These are phyloP conservation scores for Solanum hybrid DNA, from an alignment of 305 asterid genomes.

Conservation along the genomic window DNA sequence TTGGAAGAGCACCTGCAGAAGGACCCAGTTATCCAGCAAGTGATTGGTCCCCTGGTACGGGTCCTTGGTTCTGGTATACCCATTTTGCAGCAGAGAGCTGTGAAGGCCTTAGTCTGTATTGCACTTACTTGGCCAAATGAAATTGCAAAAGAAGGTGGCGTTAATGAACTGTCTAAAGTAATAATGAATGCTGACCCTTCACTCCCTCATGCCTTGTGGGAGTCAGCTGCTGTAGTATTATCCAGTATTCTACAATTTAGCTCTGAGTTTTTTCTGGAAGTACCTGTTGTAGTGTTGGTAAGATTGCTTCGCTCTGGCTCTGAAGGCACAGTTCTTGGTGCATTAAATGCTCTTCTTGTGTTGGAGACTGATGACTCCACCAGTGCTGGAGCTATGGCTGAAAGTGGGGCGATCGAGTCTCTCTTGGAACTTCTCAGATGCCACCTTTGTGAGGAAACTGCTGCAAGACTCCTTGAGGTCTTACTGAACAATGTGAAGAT, in stretches of 20 bases:
- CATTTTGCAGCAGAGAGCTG: slow-evolving; percentile 77
- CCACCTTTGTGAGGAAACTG: slow-evolving; percentile 81
- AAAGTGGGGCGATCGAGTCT: slow-evolving; percentile 82
- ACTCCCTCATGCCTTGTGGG: slow-evolving; percentile 83
- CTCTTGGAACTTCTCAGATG: slow-evolving; percentile 71
- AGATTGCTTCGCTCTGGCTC: slow-evolving; percentile 75
- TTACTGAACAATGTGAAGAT: slow-evolving; percentile 70
- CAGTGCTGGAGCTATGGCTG: slow-evolving; percentile 89
- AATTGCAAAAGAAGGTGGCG: slow-evolving; percentile 99
- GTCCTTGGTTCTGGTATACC: slow-evolving; percentile 67
- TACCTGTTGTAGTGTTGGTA: slow-evolving; percentile 82
- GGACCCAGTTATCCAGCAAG: slow-evolving; percentile 57
- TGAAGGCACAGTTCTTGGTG: slow-evolving; percentile 66
- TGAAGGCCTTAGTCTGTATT: slow-evolving; percentile 63
- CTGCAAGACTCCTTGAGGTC: slow-evolving; percentile 75
- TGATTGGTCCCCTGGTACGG: slow-evolving; percentile 65
- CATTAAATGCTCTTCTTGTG: slow-evolving; percentile 76
- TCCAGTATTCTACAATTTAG: slow-evolving; percentile 72
- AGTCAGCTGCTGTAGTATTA: slow-evolving; percentile 71
- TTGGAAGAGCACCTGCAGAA: slow-evolving; percentile 80
- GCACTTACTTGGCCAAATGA: slow-evolving; percentile 80
- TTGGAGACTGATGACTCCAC: slow-evolving; percentile 82
- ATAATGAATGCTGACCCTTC: slow-evolving; percentile 82
- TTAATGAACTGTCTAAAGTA: slow-evolving; percentile 80
- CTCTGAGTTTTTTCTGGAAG: slow-evolving; percentile 78